Percentiles rank a stretch among this genome's conserved stretches.
These are phyloP conservation scores for Coniochaeta hoffmannii DNA, from an alignment of 2,329 filamentous ascomycete species.

Conservation along the genomic window DNA sequence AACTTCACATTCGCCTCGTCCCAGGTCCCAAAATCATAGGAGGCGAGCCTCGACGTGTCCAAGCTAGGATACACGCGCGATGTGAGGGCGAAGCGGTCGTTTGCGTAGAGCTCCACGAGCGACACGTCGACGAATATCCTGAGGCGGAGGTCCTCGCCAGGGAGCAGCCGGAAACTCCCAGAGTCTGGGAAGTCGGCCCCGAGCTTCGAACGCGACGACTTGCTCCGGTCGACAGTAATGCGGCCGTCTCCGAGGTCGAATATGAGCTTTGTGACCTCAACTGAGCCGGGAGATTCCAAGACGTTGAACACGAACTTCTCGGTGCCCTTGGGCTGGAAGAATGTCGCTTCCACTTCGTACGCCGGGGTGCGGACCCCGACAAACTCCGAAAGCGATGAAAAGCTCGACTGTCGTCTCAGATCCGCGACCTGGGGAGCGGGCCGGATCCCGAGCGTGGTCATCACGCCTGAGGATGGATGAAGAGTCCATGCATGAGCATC, in stretches of 20 bases:
- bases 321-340: background rate
- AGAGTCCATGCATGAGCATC: background rate
- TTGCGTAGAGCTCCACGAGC: constrained; percentile 14
- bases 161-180: background rate
- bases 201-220: constrained; percentile 7
- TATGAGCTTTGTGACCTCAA: constrained; percentile 11
- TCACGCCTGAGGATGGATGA: background rate
- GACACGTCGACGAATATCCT: constrained; percentile 15
- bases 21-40: background rate
- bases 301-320: background rate
- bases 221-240: constrained; percentile 11
- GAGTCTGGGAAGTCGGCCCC: background rate
- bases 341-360: background rate
- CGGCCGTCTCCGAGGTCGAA: constrained; percentile 10
- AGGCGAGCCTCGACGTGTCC: constrained; percentile 3
- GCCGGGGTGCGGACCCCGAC: background rate
- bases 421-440: background rate
- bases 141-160: constrained; percentile 13
- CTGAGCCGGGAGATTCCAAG: background rate
- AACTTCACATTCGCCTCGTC: background rate
- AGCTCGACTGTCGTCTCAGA: background rate
- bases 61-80: constrained; percentile 13
- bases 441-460: background rate
- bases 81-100: constrained; percentile 15
- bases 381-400: background rate